Evolutionary conservation across 331 rosid genomes (phyloP).

Genomic region (Arachis monticola): DNA sequence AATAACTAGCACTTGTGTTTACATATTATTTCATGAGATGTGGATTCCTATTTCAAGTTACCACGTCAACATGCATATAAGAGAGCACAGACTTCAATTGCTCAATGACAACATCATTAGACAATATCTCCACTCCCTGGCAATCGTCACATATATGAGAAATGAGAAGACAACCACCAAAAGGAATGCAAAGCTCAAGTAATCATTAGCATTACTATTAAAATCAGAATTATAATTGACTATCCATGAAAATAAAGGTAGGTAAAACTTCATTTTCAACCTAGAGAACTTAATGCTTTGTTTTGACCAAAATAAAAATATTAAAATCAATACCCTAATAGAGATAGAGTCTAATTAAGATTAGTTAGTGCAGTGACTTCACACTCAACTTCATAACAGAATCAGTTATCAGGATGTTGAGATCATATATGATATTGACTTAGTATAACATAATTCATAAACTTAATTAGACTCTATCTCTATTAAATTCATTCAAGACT

Average conservation of each 20-base stretch:
- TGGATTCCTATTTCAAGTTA: conserved; percentile 42
- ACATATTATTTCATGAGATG: background rate
- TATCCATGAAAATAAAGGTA: conserved; percentile 6
- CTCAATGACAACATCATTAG: conserved; percentile 69
- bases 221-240: background rate
- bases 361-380: too few relatives aligned
- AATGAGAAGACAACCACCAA: background rate
- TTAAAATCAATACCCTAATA: too few relatives aligned
- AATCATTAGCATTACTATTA: background rate
- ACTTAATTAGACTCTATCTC: too few relatives aligned
- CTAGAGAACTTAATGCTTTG: background rate
- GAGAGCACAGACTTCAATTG: conserved; percentile 86
- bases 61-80: conserved; percentile 94
- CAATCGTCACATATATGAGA: conserved; percentile 35
- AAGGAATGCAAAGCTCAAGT: background rate
- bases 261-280: background rate
- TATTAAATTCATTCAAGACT: background rate
- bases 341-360: too few relatives aligned
- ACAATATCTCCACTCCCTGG: conserved; percentile 67
- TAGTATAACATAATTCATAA: too few relatives aligned
- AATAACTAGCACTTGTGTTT: background rate
- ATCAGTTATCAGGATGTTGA: too few relatives aligned
- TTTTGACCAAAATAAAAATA: background rate
- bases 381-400: too few relatives aligned
- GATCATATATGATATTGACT: too few relatives aligned